phyloP scores from a whole-genome alignment of 2,329 filamentous ascomycete genomes.

The Pseudogymnoascus pannorum region DNA sequence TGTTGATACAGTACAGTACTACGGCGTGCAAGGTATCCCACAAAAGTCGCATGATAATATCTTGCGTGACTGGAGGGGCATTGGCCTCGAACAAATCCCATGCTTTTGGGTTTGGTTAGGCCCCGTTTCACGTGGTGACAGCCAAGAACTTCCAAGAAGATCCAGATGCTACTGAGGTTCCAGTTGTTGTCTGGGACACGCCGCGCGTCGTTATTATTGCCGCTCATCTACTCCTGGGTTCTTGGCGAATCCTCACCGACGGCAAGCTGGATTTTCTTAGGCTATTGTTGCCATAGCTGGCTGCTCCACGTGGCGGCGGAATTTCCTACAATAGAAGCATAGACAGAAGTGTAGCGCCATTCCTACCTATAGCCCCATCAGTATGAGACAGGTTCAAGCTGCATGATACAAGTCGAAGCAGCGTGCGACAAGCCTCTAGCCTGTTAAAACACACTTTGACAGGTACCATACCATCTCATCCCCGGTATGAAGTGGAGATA shows the following conservation, averaged over 20 bases:
- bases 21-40: not conserved
- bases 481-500: not conserved
- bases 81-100: not conserved
- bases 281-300: not conserved
- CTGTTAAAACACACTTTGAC: not conserved
- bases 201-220: not conserved
- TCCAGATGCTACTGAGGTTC: not conserved
- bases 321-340: not conserved
- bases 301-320: not conserved
- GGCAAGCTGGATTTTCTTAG: not conserved
- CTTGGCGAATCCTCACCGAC: not conserved
- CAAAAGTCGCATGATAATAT: not conserved
- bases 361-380: not conserved
- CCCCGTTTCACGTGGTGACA: not conserved
- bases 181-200: not conserved
- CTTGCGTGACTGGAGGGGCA: not conserved
- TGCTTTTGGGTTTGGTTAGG: not conserved
- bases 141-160: slow-evolving; percentile 7
- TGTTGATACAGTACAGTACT: not conserved
- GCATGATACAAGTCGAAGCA: not conserved
- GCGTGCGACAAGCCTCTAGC: not conserved
- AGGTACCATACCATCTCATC: not conserved
- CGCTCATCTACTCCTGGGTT: not conserved
- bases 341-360: no score
- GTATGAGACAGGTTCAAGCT: not conserved